Percentiles rank a stretch among this genome's conserved stretches.
Conservation (phyloP, 352 stramenopile species). For the Phytophthora sp. region DNA sequence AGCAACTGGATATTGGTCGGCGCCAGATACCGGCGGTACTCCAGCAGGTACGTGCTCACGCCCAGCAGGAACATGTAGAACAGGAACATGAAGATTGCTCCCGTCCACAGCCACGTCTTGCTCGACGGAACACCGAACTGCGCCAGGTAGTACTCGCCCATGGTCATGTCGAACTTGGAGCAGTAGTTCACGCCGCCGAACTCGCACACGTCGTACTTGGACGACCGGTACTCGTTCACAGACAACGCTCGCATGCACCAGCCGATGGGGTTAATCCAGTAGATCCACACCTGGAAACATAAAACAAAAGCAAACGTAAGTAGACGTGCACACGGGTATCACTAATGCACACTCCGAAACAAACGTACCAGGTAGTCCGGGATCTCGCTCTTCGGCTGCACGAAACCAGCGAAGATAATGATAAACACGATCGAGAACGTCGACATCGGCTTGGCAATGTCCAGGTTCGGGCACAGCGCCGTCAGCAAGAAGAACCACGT, state of each 20-base stretch:
- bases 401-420: conserved; percentile 14
- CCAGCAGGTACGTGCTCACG: conserved; percentile 34
- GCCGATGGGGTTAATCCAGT: conserved; percentile 40
- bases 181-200: conserved; percentile 48
- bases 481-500: conserved; percentile 16
- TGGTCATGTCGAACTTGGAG: conserved; percentile 27
- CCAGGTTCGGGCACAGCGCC: conserved; percentile 6
- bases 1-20: conserved; percentile 5
- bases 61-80: conserved; percentile 40
- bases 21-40: conserved; percentile 26
- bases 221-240: conserved; percentile 50
- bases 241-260: conserved; percentile 52
- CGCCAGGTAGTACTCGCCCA: conserved; percentile 44
- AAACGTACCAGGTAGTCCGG: not conserved
- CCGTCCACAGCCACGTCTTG: conserved; percentile 43
- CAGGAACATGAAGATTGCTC: conserved; percentile 36
- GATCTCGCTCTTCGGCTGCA: conserved; percentile 13
- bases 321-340: no score
- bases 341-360: no score
- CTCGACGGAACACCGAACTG: conserved; percentile 49
- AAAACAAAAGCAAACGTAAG: no score
- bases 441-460: conserved; percentile 15
- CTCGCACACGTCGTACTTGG: conserved; percentile 34
- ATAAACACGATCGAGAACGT: conserved; percentile 15
- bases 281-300: no score